Evolutionary conservation across 768 basidiomycete species (phyloP), one percentile per base, ranked within the genome.

Genomic region (Krasilnikovozyma curviuscula): DNA sequence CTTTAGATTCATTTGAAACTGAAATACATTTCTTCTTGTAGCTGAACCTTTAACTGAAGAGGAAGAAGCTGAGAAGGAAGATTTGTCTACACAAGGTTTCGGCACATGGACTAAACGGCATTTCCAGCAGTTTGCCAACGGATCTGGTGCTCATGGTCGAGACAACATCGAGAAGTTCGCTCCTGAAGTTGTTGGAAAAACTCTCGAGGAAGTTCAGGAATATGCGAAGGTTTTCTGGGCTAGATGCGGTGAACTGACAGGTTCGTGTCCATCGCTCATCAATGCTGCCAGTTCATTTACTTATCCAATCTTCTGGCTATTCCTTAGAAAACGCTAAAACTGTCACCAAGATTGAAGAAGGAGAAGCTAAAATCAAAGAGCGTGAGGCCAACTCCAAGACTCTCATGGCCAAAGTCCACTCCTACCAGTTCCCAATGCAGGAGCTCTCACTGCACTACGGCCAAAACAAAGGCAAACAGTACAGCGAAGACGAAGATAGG

Each of bases 381-480:
- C 79, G 79, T 45, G 81, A 82, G 56, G 73, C 82, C 14, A 78
- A 83, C 55, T 60, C 61, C 43, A 71, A 73, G 28, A 74, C 89
- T 7, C 74, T 97, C 27, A 68, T 76, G 44, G 73, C 76, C 59
- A 95, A 95, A 63, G 82, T 97, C 57, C 69, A 69, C 19, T 80
- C 80, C 1, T 80, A 83, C 49, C 71, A 74, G 32, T 85, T 80
- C 64, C 93, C 93, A 1, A 86, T 97, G 79, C 91, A 97, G 63
- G 89, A 93, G 64, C 77, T 98, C 40, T 83, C 91, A 65, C 76
- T 97, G 44, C 81, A 83, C 63, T 95, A 97, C 57, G 85, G 84
- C 1, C 67, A 68, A 27, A 91, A 88, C 30, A 95, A 95, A 65
- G 91, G 88, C 51, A 95, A 95, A 59, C 81, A 86, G 5, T 98